Conservation (phyloP, 306 rosid genomes). For the Pyrus pyrifolia region DNA sequence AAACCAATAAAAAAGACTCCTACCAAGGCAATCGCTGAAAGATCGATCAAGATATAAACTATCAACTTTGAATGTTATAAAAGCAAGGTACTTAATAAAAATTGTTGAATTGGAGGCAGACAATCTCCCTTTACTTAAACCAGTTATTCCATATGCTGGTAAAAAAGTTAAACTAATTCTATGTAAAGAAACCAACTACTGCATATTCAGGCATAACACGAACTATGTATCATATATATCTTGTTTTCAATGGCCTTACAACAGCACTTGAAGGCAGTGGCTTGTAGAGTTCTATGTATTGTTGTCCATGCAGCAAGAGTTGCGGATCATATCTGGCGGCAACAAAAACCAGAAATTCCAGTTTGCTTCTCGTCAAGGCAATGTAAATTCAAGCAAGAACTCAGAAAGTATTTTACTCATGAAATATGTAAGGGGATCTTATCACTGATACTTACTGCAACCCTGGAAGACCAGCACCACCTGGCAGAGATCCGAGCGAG, state of each 20-base stretch:
- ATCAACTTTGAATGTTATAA: background rate
- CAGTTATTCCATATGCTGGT: background rate
- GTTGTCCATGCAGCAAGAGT: constrained; percentile 88
- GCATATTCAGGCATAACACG: background rate
- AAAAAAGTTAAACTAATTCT: background rate
- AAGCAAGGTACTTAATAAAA: background rate
- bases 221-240: constrained; percentile 2
- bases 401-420: background rate
- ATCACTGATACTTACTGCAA: constrained; percentile 58
- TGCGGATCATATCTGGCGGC: constrained; percentile 70
- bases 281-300: constrained; percentile 77
- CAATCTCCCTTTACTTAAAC: background rate
- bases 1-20: background rate
- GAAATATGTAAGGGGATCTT: constrained; percentile 5
- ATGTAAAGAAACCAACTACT: background rate
- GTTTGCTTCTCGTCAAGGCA: constrained; percentile 2
- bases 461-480: constrained; percentile 47
- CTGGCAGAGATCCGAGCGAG: constrained; percentile 20
- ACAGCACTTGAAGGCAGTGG: constrained; percentile 69
- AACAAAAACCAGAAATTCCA: constrained; percentile 3
- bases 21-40: background rate
- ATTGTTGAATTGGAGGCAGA: background rate
- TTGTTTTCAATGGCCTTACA: constrained; percentile 47
- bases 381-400: background rate
- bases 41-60: background rate